Evolutionary conservation across 2,329 filamentous ascomycete genomes (phyloP), one percentile per base, ranked within the genome.

Genomic region (Colletotrichum lupini): DNA sequence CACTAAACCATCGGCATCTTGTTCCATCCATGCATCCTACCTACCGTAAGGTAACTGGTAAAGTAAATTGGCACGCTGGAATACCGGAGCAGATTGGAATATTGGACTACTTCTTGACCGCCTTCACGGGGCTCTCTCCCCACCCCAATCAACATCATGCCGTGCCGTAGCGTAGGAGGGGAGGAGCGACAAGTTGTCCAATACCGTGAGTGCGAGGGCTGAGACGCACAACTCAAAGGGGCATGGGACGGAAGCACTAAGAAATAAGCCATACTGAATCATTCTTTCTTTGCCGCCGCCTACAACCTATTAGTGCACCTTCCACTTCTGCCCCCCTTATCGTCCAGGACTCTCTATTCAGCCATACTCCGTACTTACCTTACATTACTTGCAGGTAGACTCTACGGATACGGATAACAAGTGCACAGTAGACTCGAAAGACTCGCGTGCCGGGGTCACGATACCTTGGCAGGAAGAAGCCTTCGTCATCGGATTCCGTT

Each of bases 401-500:
- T 32, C 46, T 26, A 46, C 32, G 16, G 19, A 8, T 24, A 63
- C 46, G 35, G 35, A 16, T 42, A 42, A 32, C 5, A 32, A 32
- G 9, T 32, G 11, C 35, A 42, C 35, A 16, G 35, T 42, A 16
- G 35, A 42, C 35, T 42, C 35, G 35, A 30, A n/a, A 24, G 28
- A 30, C 16, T 46, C 61, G 32, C 22, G 61, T 24, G 24, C 28
- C 16, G 52, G 62, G 52, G 62, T 56, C 32, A 65, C 32, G 62
- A 28, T 65, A 28, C 49, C 30, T 42, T 60, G 49, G 22, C 49
- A 28, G 42, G 28, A 26, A 28, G 42, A 24, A 26, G 9, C 59
- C 32, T 30, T 68, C 53, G 66, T 72, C 65, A 62, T 69, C 65
- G 58, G 68, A 35, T 59, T 68, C 52, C 59, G 42, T 63, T 22